Evolutionary conservation across 176 grass and related monocot species (phyloP), one percentile per base, ranked within the genome.

Genomic region (Tillandsia fasciculata): DNA sequence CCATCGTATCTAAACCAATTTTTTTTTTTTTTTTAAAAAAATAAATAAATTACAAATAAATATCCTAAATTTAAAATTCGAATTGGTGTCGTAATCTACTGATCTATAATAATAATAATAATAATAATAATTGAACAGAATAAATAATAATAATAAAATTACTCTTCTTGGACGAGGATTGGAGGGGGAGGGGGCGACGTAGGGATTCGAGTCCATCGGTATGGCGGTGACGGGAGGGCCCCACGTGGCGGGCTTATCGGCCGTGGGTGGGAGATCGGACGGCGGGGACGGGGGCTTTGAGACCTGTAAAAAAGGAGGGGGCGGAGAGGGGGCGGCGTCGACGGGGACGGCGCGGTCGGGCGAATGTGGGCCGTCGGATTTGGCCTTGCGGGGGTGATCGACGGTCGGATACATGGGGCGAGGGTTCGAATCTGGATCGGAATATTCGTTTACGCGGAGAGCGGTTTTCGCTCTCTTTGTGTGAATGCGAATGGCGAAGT

Each of bases 1-100:
- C 87, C 83, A 95, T 80, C 9, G 87, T 80, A 53, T 79, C 91
- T 95, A 59, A 59, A 59, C 7, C 9, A 8, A 3, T 13, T 14
- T 12, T 15, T 17, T 8, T n/a, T n/a, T n/a, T n/a, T 8, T 59
- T 18, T 20, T 59, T 8, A 2, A 59, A 59, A 15, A 17, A 3
- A 59, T 22, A 59, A 8, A 17, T 15, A 59, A 59, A 59, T 10
- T 59, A 7, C 1, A 17, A n/a, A 59, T 18, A 14, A 59, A 8
- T 2, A 58, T 58, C 17, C 17, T 8, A 59, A 59, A 24, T 24
- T 59, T 59, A 1, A 20, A 22, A 22, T 20, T 4, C 15, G 14
- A 59, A 42, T 42, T 5, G 33, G 33, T 42, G 1, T 42, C 5
- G 28, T 29, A 29, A 42, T 42, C 33, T 42, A 42, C 33, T 42